phyloP scores from a whole-genome alignment of 805 yeast genomes.

The Ogataea wickerhamii region DNA sequence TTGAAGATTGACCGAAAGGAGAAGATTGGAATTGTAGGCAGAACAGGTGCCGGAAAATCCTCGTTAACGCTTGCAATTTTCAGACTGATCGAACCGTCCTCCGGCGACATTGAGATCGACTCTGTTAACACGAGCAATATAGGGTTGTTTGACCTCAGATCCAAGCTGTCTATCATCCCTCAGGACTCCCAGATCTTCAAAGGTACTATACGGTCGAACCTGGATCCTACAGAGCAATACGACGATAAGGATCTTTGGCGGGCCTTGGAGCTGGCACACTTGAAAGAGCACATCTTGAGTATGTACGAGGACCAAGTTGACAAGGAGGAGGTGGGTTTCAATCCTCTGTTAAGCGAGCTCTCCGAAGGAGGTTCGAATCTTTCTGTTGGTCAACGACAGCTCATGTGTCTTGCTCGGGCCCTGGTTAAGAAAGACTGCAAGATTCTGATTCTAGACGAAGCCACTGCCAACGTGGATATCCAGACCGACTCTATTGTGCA shows the following conservation, averaged over 20 bases:
- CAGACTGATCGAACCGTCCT: constrained; percentile 73
- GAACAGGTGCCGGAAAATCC: constrained; percentile 96
- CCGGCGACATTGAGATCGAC: constrained; percentile 67
- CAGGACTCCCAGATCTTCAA: constrained; percentile 92
- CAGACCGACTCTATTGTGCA: constrained; percentile 77
- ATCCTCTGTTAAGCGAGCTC: constrained; percentile 26
- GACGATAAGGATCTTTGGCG: constrained; percentile 81
- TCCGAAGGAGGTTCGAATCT: constrained; percentile 54
- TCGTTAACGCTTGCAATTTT: constrained; percentile 81
- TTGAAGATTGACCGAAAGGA: constrained; percentile 67
- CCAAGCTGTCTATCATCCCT: constrained; percentile 78
- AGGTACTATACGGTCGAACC: constrained; percentile 79
- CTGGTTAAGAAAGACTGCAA: constrained; percentile 55
- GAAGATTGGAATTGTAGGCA: constrained; percentile 92
- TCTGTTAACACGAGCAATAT: constrained; percentile 59
- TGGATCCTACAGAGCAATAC: constrained; percentile 73
- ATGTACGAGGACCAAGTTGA: constrained; percentile 45
- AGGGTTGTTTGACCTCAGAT: constrained; percentile 77
- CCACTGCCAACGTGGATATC: constrained; percentile 87
- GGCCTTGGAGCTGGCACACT: constrained; percentile 72
- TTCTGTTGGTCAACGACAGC: constrained; percentile 85
- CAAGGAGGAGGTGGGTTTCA: constrained; percentile 37
- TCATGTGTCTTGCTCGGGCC: constrained; percentile 80
- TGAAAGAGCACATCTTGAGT: constrained; percentile 57
- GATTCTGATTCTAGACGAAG: constrained; percentile 74